These are phyloP conservation scores for Salix exigua DNA, from an alignment of 345 rosid genomes.

Conservation along the genomic window DNA sequence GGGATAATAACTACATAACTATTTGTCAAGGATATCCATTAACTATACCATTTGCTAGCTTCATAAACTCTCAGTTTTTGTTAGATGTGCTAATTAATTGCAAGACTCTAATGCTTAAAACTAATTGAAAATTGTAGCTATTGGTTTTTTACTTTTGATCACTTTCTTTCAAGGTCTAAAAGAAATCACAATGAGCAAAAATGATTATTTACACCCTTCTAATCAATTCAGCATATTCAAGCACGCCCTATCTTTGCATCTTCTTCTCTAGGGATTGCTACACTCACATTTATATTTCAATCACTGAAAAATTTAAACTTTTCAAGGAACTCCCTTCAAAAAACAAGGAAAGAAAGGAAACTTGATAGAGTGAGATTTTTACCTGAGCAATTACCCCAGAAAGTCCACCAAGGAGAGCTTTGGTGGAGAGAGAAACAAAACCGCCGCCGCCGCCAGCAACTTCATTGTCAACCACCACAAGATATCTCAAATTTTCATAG, in stretches of 20 bases:
- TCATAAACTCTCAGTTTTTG: neutral
- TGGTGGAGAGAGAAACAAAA: slow-evolving; percentile 51
- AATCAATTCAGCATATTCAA: too few species aligned
- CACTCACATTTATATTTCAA: too few species aligned
- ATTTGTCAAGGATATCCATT: neutral
- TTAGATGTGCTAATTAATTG: neutral
- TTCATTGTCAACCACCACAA: neutral
- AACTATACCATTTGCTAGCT: neutral
- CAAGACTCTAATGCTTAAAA: neutral
- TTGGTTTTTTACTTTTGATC: too few species aligned
- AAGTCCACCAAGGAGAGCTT: slow-evolving; percentile 66
- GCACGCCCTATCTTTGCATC: too few species aligned
- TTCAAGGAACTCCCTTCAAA: too few species aligned
- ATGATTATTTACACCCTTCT: too few species aligned
- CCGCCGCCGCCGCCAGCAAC: slow-evolving; percentile 23
- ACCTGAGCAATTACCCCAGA: slow-evolving; percentile 93
- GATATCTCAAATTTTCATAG: slow-evolving; percentile 67
- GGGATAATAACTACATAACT: neutral
- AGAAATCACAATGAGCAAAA: too few species aligned
- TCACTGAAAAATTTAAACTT: too few species aligned
- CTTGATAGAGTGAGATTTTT: neutral
- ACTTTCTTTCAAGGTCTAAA: too few species aligned
- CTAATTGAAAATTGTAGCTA: too few species aligned
- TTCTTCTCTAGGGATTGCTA: too few species aligned
- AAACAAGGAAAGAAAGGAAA: neutral